Conservation (phyloP, 2,329 filamentous ascomycete genomes). For the Fusarium poae region DNA sequence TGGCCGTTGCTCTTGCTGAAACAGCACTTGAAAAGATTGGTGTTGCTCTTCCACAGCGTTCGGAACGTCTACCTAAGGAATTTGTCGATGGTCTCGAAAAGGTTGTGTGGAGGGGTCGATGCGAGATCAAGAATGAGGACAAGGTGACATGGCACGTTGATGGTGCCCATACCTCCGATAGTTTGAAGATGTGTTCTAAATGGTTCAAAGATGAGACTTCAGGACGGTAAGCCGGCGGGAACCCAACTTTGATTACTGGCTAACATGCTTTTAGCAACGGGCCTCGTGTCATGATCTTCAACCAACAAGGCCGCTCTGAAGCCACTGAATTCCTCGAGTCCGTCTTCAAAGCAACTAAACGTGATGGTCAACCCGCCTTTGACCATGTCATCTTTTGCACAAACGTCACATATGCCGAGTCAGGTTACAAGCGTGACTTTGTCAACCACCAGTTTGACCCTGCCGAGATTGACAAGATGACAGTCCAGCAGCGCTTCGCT, state of each 20-base stretch:
- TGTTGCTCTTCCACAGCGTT: conserved; percentile 46
- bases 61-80: conserved; percentile 65
- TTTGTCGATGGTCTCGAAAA: conserved; percentile 81
- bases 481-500: conserved; percentile 66
- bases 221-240: conserved; percentile 45
- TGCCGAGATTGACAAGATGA: conserved; percentile 64
- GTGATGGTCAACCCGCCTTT: conserved; percentile 61
- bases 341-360: conserved; percentile 56
- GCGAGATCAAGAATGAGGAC: conserved; percentile 70
- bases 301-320: conserved; percentile 76
- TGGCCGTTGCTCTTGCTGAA: conserved; percentile 67
- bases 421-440: conserved; percentile 68
- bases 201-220: conserved; percentile 79
- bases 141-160: conserved; percentile 86
- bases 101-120: conserved; percentile 84
- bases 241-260: not conserved
- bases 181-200: conserved; percentile 81
- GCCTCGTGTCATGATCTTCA: conserved; percentile 80
- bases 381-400: conserved; percentile 85
- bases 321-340: conserved; percentile 66
- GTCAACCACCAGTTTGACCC: conserved; percentile 68
- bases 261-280: conserved; percentile 49
- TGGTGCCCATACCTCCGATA: conserved; percentile 92
- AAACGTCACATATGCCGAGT: conserved; percentile 71
- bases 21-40: conserved; percentile 61